Evolutionary conservation across 78 protist genomes (phyloP).

Genomic region (Speleostelium caveatum): DNA sequence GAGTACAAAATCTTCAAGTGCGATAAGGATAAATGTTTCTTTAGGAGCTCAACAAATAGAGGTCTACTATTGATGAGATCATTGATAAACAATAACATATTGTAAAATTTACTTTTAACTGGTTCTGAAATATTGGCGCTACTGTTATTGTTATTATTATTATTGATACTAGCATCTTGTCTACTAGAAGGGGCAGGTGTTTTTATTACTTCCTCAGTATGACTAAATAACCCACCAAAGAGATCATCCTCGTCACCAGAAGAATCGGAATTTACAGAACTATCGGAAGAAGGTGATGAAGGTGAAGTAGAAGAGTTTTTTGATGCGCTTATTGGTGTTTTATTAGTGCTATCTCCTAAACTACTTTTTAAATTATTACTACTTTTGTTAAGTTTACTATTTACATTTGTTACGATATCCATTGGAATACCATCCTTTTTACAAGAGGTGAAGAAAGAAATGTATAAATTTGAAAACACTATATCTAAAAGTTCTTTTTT

Average conservation of each 20-base stretch:
- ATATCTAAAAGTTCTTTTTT: conserved; percentile 24
- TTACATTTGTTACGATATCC: neutral
- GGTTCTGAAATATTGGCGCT: too few species aligned
- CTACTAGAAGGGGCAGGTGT: neutral
- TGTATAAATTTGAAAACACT: conserved; percentile 26
- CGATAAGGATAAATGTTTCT: neutral
- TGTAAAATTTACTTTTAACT: too few species aligned
- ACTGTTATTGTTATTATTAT: too few species aligned
- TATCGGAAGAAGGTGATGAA: neutral
- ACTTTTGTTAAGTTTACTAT: neutral
- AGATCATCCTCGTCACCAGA: conserved; percentile 3
- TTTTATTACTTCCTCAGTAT: neutral
- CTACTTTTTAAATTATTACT: neutral
- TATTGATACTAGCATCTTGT: too few species aligned
- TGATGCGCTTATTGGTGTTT: neutral
- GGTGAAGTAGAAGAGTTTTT: neutral
- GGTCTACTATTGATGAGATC: neutral
- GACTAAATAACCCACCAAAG: conserved; percentile 29
- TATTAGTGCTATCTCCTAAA: neutral
- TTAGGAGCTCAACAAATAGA: neutral
- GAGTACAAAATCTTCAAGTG: neutral
- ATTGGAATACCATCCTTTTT: neutral
- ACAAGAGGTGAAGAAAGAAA: conserved; percentile 16
- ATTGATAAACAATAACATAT: neutral
- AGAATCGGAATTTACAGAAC: neutral